phyloP scores from a whole-genome alignment of 2,329 filamentous ascomycete genomes.

The Aspergillus phoenicis region DNA sequence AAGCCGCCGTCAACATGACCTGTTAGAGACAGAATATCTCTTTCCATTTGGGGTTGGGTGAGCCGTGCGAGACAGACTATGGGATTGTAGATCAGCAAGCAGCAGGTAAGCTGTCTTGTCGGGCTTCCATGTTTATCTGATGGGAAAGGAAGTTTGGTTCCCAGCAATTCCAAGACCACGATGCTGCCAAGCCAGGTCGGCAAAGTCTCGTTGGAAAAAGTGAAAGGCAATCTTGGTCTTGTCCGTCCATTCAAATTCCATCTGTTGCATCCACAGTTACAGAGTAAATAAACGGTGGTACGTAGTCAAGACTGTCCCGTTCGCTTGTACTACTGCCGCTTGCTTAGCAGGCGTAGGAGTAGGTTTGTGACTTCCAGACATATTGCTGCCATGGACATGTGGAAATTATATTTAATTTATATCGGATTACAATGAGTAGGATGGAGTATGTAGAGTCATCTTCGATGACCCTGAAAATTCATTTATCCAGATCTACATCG shows the following conservation, averaged over 20 bases:
- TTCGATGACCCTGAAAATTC: neutral
- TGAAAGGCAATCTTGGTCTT: neutral
- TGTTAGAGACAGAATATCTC: neutral
- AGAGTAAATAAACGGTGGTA: neutral
- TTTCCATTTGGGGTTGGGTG: neutral
- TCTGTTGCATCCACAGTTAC: slow-evolving; percentile 4
- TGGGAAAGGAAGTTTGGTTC: neutral
- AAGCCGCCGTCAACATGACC: neutral
- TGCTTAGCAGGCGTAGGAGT: neutral
- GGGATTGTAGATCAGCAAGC: neutral
- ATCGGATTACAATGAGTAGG: too few relatives aligned
- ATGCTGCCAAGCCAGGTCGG: slow-evolving; percentile 15
- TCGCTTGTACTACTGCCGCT: neutral
- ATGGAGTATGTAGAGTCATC: too few relatives aligned
- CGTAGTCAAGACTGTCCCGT: neutral
- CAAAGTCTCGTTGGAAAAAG: slow-evolving; percentile 3
- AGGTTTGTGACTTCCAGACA: too few relatives aligned
- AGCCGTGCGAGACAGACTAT: neutral
- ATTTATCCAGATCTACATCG: neutral
- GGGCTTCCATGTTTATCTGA: neutral
- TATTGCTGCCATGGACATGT: too few relatives aligned
- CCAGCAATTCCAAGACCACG: neutral
- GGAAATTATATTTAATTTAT: too few relatives aligned
- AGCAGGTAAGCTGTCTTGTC: neutral
- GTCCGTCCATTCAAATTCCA: neutral